Conservation (phyloP, 169 alveolate species). For the Theileria sp. region DNA sequence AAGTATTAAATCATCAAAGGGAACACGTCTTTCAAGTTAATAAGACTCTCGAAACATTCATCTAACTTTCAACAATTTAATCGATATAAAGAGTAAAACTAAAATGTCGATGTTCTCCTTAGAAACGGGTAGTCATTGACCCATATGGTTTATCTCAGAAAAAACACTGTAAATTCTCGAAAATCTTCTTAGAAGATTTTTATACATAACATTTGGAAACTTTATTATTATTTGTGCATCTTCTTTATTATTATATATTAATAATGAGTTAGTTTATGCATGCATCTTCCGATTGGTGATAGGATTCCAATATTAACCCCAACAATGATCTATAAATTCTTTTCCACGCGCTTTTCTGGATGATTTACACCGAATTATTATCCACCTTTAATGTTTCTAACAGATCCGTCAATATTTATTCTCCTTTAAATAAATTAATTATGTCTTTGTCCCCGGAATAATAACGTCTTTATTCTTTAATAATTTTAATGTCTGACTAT, state of each 20-base stretch:
- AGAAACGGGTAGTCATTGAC: neutral
- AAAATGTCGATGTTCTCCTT: constrained; percentile 25
- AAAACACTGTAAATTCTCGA: neutral
- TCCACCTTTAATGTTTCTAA: neutral
- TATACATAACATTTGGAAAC: neutral
- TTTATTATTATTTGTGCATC: neutral
- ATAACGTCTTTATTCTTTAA: neutral
- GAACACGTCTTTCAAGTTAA: constrained; percentile 33
- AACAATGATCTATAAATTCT: neutral
- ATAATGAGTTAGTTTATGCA: neutral
- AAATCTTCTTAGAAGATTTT: constrained; percentile 8
- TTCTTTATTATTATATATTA: neutral
- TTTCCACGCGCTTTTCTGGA: neutral
- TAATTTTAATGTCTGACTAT: neutral
- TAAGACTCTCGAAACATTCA: neutral
- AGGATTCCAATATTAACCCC: constrained; percentile 16
- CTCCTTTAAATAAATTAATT: too few species aligned
- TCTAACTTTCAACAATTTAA: neutral
- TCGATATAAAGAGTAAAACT: constrained; percentile 8
- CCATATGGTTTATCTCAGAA: neutral
- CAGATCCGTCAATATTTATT: neutral
- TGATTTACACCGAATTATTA: neutral
- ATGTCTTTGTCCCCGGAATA: neutral
- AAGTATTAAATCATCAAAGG: neutral
- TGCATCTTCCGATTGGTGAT: constrained; percentile 5